Evolutionary conservation across 495 filamentous ascomycete genomes (phyloP).

Genomic region (Annulohypoxylon moriforme): DNA sequence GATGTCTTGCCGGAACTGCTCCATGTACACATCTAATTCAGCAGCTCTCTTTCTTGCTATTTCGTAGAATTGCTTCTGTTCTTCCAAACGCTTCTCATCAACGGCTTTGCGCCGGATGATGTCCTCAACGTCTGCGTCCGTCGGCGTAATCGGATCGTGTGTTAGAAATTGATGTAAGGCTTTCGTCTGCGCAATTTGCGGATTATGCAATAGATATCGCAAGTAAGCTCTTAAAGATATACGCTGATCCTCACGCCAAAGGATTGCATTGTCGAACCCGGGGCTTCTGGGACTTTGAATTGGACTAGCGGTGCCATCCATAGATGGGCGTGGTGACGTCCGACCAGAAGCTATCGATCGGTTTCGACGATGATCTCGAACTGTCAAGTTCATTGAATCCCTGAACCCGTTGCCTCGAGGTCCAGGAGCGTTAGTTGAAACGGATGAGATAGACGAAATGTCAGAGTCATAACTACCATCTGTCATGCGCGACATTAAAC

Average conservation of each 20-base stretch:
- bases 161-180: slow-evolving; percentile 86
- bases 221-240: slow-evolving; percentile 92
- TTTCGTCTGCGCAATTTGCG: slow-evolving; percentile 81
- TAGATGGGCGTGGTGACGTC: slow-evolving; percentile 54
- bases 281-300: slow-evolving; percentile 29
- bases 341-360: slow-evolving; percentile 48
- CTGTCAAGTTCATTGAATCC: slow-evolving; percentile 53
- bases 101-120: slow-evolving; percentile 80
- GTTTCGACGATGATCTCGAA: slow-evolving; percentile 52
- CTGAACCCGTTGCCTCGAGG: slow-evolving; percentile 41
- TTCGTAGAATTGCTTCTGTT: slow-evolving; percentile 94
- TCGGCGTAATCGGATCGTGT: slow-evolving; percentile 71
- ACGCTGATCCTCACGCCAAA: slow-evolving; percentile 91
- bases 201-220: slow-evolving; percentile 82
- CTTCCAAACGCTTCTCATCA: slow-evolving; percentile 88
- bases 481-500: slow-evolving; percentile 57
- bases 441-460: slow-evolving; percentile 79
- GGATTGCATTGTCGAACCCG: slow-evolving; percentile 57
- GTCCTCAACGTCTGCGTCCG: slow-evolving; percentile 85
- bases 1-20: slow-evolving; percentile 75
- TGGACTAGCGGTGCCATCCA: slow-evolving; percentile 45
- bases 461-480: slow-evolving; percentile 74
- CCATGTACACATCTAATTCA: slow-evolving; percentile 98
- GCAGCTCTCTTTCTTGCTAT: slow-evolving; percentile 89
- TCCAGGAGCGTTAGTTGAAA: slow-evolving; percentile 64